Conservation (phyloP, 176 grass and related monocot species). For the Paspalum notatum region DNA sequence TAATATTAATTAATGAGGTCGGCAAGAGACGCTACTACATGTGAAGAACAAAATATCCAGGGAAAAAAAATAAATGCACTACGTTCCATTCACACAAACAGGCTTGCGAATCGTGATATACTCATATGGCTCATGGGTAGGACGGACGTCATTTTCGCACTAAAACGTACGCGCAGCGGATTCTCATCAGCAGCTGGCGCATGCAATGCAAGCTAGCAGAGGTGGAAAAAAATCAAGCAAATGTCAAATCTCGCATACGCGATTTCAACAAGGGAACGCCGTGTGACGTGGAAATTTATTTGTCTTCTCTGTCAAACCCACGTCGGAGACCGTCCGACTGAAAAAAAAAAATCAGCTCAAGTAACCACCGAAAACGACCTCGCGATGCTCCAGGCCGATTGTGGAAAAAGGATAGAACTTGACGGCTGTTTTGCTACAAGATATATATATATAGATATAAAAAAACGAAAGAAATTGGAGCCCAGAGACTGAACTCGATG, state of each 20-base stretch:
- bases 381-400: background rate
- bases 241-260: slow-evolving; percentile 40
- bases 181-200: background rate
- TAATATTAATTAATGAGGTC: background rate
- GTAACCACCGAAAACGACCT: slow-evolving; percentile 33
- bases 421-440: slow-evolving; percentile 9
- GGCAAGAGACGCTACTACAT: background rate
- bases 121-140: background rate
- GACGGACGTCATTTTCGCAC: slow-evolving; percentile 30
- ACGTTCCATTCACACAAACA: background rate
- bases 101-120: too few species aligned
- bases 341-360: slow-evolving; percentile 9
- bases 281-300: slow-evolving; percentile 31
- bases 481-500: background rate
- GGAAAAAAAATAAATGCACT: background rate
- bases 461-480: too few species aligned
- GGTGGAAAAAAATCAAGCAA: slow-evolving; percentile 7
- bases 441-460: background rate
- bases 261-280: slow-evolving; percentile 19
- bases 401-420: background rate
- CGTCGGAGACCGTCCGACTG: slow-evolving; percentile 36
- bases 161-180: background rate
- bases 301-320: slow-evolving; percentile 25
- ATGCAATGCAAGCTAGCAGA: too few species aligned
- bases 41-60: background rate